Evolutionary conservation across 2,329 filamentous ascomycete genomes (phyloP), one percentile per base, ranked within the genome.

Genomic region (Colletotrichum sp.): DNA sequence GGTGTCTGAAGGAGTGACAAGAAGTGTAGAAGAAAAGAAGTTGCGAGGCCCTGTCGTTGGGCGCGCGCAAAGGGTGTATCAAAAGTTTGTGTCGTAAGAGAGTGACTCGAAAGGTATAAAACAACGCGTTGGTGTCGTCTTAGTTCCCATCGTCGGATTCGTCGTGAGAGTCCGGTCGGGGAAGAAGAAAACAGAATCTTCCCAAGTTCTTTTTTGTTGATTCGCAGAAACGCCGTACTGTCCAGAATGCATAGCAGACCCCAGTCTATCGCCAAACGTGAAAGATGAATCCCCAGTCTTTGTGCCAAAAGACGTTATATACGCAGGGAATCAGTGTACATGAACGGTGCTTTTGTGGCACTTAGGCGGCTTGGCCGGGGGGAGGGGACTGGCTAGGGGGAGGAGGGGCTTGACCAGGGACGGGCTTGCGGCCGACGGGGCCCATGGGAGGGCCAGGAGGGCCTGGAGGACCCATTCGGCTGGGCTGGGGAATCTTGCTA

Each of bases 401-500:
- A 28, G 60, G 60, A n/a, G 21, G 62, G 44, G 74, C 74, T 30
- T 76, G 74, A 44, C 89, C 89, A 7, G 90, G 89, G 55, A 92
- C 88, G 30, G 90, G 89, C 82, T 92, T 92, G 71, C 90, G 88
- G 78, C 84, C 86, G 75, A 91, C 85, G 30, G 87, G 84, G 55
- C 85, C 87, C 34, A 86, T 82, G 52, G 85, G 81, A 32, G 77
- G 71, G 15, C 69, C 71, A 28, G 77, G 66, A 24, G 69, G 75
- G 39, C 79, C 80, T 8, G 79, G 73, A 70, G 78, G 72, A 44
- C 76, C 80, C 86, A 90, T 88, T 7, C 87, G 86, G 78, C 87
- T 86, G 2, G 77, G 77, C 24, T 78, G 77, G 13, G 77, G 77
- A 28, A 90, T 88, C 7, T 87, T 86, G 78, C 86, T 86, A 64